These are phyloP conservation scores for Biscogniauxia sp. DNA, from an alignment of 2,329 filamentous ascomycete species.

Conservation along the genomic window DNA sequence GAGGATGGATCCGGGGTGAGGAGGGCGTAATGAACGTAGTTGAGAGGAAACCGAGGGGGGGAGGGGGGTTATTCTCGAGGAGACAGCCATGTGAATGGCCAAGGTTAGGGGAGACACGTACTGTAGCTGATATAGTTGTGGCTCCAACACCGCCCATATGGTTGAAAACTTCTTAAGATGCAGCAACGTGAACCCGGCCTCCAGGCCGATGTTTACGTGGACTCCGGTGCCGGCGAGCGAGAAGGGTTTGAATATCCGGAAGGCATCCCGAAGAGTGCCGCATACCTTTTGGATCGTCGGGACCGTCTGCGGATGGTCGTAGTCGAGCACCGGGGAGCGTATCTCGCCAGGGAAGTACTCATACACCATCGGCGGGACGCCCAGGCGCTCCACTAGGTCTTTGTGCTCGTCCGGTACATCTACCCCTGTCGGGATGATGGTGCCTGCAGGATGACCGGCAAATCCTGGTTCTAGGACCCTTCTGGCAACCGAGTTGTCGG, in stretches of 20 bases:
- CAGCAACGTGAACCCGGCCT: constrained; percentile 18
- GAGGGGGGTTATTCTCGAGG: too few species aligned
- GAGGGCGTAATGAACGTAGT: too few species aligned
- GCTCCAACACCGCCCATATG: constrained; percentile 19
- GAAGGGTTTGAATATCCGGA: constrained; percentile 25
- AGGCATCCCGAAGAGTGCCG: constrained; percentile 11
- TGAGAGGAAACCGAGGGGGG: too few species aligned
- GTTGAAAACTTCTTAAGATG: constrained; percentile 25
- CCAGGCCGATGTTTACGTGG: constrained; percentile 24
- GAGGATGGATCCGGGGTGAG: too few species aligned
- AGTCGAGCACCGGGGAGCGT: constrained; percentile 18
- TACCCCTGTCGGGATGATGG: neutral
- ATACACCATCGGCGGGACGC: constrained; percentile 6
- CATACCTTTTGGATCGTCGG: constrained; percentile 10
- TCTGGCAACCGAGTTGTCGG: neutral
- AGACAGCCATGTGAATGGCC: neutral
- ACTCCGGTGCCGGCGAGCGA: neutral
- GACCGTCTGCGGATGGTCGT: constrained; percentile 7
- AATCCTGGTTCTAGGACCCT: neutral
- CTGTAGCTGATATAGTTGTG: constrained; percentile 14
- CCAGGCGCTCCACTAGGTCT: neutral
- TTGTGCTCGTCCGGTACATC: too few species aligned
- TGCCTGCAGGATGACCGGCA: neutral
- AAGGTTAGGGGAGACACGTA: constrained; percentile 9
- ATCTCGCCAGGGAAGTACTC: constrained; percentile 20